These are phyloP conservation scores for Monascus ruber DNA, from an alignment of 2,329 filamentous ascomycete genomes.

Conservation along the genomic window DNA sequence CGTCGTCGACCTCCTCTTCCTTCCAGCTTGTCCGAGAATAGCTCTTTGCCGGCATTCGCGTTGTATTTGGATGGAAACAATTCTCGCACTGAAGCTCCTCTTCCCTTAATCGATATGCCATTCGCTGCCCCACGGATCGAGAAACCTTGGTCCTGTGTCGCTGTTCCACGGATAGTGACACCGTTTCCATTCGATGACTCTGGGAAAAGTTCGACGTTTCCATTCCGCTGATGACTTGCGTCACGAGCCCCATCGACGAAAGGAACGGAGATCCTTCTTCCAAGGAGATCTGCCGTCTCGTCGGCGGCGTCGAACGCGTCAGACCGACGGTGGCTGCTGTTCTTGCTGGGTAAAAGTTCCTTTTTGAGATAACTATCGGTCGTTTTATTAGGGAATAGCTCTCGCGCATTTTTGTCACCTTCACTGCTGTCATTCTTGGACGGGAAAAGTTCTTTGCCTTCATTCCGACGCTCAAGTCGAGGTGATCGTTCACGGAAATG, in stretches of 20 bases:
- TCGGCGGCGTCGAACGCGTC: conserved; percentile 44
- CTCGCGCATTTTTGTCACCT: conserved; percentile 28
- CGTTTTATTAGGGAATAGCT: conserved; percentile 37
- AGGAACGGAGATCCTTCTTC: conserved; percentile 39
- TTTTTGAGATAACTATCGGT: conserved; percentile 36
- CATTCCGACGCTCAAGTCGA: conserved; percentile 23
- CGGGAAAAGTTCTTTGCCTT: conserved; percentile 51
- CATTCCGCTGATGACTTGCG: conserved; percentile 13
- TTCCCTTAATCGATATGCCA: conserved; percentile 59
- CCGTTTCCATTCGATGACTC: conserved; percentile 20
- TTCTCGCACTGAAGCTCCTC: conserved; percentile 54
- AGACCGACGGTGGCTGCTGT: conserved; percentile 36
- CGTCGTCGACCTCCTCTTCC: conserved; percentile 50
- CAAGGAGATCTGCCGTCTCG: conserved; percentile 42
- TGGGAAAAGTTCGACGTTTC: conserved; percentile 30
- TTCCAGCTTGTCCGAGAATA: conserved; percentile 52
- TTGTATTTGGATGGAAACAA: conserved; percentile 54
- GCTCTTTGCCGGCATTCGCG: conserved; percentile 54
- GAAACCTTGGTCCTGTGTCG: conserved; percentile 31
- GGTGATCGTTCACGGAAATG: conserved; percentile 35
- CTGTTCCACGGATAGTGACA: conserved; percentile 51
- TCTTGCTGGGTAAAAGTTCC: conserved; percentile 49
- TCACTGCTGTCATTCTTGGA: conserved; percentile 12
- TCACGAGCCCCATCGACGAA: conserved; percentile 35
- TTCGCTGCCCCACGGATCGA: conserved; percentile 32